phyloP scores from a whole-genome alignment of 345 rosid species.

The Populus davidiana region DNA sequence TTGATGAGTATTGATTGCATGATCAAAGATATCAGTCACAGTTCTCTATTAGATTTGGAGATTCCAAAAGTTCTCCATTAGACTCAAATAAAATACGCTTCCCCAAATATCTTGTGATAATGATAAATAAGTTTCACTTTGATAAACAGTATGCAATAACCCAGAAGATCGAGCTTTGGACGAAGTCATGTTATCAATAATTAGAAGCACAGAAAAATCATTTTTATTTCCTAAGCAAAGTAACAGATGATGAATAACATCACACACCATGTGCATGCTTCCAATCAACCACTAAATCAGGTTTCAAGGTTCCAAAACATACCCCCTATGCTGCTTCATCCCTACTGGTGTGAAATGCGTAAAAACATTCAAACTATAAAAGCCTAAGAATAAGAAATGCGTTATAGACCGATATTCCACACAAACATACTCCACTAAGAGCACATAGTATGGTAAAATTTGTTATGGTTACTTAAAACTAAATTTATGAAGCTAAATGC shows the following conservation, averaged over 20 bases:
- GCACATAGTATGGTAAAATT: not conserved
- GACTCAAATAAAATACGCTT: not conserved
- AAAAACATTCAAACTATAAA: not conserved
- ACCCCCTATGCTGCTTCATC: not conserved
- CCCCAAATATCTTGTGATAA: not conserved
- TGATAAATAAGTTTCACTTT: not conserved
- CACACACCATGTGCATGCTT: not conserved
- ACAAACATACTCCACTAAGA: not conserved
- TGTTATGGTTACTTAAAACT: not conserved
- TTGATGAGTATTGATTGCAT: not conserved
- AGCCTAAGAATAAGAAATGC: not conserved
- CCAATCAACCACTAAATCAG: not conserved
- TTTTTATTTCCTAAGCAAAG: not conserved
- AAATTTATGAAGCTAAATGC: not conserved
- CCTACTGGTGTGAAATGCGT: not conserved
- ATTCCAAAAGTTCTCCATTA: too few relatives aligned
- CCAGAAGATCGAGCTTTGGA: not conserved
- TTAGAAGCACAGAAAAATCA: not conserved
- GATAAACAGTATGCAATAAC: not conserved
- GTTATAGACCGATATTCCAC: too few relatives aligned
- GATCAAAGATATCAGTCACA: not conserved
- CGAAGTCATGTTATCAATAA: not conserved
- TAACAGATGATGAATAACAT: not conserved
- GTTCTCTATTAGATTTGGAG: not conserved
- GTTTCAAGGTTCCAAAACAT: not conserved